Base-by-base conservation (phyloP, 345 rosid genomes). In the Arabidopsis arenosa region DNA sequence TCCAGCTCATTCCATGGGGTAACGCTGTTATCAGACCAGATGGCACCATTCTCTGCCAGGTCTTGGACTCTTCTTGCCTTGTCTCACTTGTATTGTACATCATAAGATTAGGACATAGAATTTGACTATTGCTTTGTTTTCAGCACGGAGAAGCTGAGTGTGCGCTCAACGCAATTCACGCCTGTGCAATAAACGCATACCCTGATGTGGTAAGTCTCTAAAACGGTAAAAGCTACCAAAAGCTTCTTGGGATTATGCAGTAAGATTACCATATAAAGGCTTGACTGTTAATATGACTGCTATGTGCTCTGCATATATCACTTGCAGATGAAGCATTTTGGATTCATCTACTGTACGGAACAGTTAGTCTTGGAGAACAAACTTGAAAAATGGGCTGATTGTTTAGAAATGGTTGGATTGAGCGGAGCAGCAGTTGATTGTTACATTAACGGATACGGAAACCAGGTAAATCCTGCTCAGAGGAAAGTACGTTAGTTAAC, bases 1-100 rank as follows among this genome's bases (percentile, higher is more conserved):
- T 91, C 75, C 84, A 86, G 62, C 60, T 91, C 70, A 40, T 91
- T 21, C 98, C 98, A 3, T 93, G 92, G 97, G 98, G 98, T 52
- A 93, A 93, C 65, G 68, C 91, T 57, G 32, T 82, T 64, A 18
- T 83, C 37, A 41, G 26, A 64, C 68, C 77, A 33, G 75, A 75
- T 59, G 85, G 84, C 35, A 21, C 83, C 82, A 63, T 86, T 78
- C 62, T 56, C 73, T 93, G 97, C 78, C 98, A 93, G 96, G 97
- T 93, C 33, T 62, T 62, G 41, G 14, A 58, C 39, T 73, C 73
- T 80, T 72, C 70, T 45, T 9, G 40, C 39, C 15, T 54, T 61
- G 15, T 32, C 45, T 36, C 68, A 59, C 33, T 62, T 76, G 7
- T 47, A 54, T 45, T 6, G 1, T 68, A 52, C 32, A 14, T 21